A percentile compares a stretch with the other conserved stretches of the same genome.
These are phyloP conservation scores for Neofusicoccum cordaticola DNA, from an alignment of 2,329 filamentous ascomycete genomes.

Conservation along the genomic window DNA sequence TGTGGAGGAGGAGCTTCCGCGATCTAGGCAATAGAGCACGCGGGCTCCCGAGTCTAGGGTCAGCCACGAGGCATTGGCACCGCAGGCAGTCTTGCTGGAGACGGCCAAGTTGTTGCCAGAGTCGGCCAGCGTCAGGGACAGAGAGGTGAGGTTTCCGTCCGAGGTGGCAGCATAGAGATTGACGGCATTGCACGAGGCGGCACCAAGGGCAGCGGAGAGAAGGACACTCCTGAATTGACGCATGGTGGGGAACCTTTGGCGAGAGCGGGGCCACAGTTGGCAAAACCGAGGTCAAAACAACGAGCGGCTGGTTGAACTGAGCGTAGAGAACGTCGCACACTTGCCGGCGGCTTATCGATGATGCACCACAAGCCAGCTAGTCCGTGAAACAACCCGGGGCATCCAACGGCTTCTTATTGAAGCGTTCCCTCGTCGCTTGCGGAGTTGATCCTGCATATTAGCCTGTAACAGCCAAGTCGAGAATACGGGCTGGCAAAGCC, in stretches of 20 bases:
- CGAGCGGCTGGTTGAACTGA: neutral
- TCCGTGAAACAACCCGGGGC: neutral
- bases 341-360: neutral
- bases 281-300: neutral
- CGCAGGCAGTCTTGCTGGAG: conserved; percentile 23
- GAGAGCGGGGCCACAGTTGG: neutral
- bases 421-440: neutral
- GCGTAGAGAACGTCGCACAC: neutral
- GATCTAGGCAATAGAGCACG: conserved; percentile 59
- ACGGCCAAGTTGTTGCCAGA: neutral
- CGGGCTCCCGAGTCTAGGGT: conserved; percentile 51
- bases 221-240: neutral
- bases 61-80: conserved; percentile 59
- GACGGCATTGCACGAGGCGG: neutral
- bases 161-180: conserved; percentile 6
- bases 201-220: neutral
- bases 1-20: conserved; percentile 46
- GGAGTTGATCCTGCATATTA: conserved; percentile 7
- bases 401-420: neutral
- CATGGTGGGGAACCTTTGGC: neutral
- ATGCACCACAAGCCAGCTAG: neutral
- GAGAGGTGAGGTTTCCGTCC: conserved; percentile 3
- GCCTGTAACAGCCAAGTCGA: conserved; percentile 14
- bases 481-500: conserved; percentile 2
- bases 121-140: neutral